A percentile compares a stretch with the other conserved stretches of the same genome.
Conservation (phyloP, 192 early-diverging fungal genomes). For the Coemansia sp. region DNA sequence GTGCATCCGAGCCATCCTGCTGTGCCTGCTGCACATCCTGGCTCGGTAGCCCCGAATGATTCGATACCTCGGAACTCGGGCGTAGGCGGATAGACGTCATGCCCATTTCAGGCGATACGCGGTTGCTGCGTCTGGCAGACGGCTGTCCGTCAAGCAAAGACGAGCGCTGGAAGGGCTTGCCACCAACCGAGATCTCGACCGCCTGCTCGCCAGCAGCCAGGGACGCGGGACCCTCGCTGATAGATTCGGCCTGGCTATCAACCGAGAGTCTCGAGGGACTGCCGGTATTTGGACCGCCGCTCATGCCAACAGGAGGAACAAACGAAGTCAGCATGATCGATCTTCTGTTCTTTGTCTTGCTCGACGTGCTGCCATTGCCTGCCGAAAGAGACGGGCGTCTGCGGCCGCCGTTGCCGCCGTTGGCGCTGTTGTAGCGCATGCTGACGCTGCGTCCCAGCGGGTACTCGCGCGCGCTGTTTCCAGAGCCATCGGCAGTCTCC, state of each 20-base stretch:
- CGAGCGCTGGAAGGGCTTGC: constrained; percentile 23
- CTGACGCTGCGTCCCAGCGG: constrained; percentile 36
- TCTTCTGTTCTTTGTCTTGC: constrained; percentile 29
- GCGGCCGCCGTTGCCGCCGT: constrained; percentile 14
- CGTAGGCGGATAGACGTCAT: constrained; percentile 35
- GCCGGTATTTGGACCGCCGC: constrained; percentile 21
- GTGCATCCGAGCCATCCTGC: not conserved
- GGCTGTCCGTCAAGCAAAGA: constrained; percentile 24
- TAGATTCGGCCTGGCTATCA: constrained; percentile 26
- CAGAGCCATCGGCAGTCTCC: constrained; percentile 4
- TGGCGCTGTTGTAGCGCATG: constrained; percentile 15
- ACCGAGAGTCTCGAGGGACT: constrained; percentile 30
- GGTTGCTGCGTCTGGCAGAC: constrained; percentile 7
- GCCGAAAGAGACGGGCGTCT: constrained; percentile 31
- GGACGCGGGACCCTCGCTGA: not conserved
- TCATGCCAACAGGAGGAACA: constrained; percentile 37
- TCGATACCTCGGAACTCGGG: constrained; percentile 29
- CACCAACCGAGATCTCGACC: constrained; percentile 31
- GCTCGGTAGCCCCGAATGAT: not conserved
- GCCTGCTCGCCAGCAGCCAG: constrained; percentile 7
- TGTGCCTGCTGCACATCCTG: not conserved
- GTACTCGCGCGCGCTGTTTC: constrained; percentile 7
- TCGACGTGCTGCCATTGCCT: too few species aligned
- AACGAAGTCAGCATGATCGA: constrained; percentile 51
- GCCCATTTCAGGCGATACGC: constrained; percentile 12